A percentile compares a stretch with the other conserved stretches of the same genome.
Evolutionary conservation across 2,329 filamentous ascomycete species (phyloP).

Genomic region (Phyllosticta capitalensis): DNA sequence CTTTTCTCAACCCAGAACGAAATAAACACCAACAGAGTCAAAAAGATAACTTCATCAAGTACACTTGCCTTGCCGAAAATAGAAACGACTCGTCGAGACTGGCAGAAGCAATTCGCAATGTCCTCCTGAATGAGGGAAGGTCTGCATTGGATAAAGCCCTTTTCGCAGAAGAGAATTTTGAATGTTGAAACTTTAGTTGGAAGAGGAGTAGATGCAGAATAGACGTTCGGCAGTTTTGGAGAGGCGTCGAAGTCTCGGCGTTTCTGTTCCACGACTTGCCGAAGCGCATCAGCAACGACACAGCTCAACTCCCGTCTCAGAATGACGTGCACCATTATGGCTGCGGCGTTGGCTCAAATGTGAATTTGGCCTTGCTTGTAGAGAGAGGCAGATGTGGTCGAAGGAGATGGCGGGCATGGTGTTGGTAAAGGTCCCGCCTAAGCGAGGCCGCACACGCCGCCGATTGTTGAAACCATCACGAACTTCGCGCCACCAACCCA

Average conservation of each 20-base stretch:
- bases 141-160: neutral
- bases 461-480: conserved; percentile 12
- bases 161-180: neutral
- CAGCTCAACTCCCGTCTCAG: neutral
- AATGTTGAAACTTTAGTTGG: too few relatives aligned
- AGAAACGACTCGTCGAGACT: neutral
- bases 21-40: neutral
- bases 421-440: neutral
- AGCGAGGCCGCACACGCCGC: conserved; percentile 12
- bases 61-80: neutral
- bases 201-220: neutral
- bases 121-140: neutral
- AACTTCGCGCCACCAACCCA: conserved; percentile 10
- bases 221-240: neutral
- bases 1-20: neutral
- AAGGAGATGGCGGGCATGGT: neutral
- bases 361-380: neutral
- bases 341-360: neutral
- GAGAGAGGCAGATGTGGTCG: neutral
- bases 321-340: neutral
- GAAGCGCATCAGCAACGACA: neutral
- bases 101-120: neutral
- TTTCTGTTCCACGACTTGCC: neutral
- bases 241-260: neutral
- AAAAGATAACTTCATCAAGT: neutral